These are phyloP conservation scores for Amanita muscaria DNA, from an alignment of 768 basidiomycete genomes.

Conservation along the genomic window DNA sequence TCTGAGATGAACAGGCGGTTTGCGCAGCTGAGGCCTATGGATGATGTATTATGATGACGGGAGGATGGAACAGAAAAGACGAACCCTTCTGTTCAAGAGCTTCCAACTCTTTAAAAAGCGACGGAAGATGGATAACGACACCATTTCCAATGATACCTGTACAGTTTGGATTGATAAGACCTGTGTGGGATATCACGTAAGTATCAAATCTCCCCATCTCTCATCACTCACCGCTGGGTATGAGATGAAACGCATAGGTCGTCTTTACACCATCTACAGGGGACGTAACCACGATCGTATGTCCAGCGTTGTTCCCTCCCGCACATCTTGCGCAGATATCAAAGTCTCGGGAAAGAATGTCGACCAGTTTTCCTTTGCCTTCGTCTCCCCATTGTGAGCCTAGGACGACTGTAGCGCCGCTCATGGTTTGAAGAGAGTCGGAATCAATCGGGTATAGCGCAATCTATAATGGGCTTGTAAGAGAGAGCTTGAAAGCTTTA, in stretches of 20 bases:
- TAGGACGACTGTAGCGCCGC: conserved; percentile 57
- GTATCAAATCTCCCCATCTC: too few relatives aligned
- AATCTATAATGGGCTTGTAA: too few relatives aligned
- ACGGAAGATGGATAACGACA: conserved; percentile 93
- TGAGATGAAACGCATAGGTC: conserved; percentile 90
- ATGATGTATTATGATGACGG: not conserved
- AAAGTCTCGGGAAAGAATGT: conserved; percentile 82
- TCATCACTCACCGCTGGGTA: conserved; percentile 83
- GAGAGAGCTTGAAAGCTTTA: too few relatives aligned
- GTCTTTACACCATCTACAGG: conserved; percentile 65
- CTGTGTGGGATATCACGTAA: conserved; percentile 39
- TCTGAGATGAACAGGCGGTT: conserved; percentile 88
- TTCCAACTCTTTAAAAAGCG: conserved; percentile 91
- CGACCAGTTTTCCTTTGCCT: conserved; percentile 93
- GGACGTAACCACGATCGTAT: conserved; percentile 84
- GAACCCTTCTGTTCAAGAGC: conserved; percentile 75
- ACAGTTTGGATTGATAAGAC: conserved; percentile 80
- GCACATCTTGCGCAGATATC: conserved; percentile 96
- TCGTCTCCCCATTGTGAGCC: conserved; percentile 92
- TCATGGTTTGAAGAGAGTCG: not conserved
- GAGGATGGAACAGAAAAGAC: conserved; percentile 8
- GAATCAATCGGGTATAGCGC: too few relatives aligned
- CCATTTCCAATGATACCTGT: conserved; percentile 86
- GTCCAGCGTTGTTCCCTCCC: conserved; percentile 98
- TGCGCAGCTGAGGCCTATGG: conserved; percentile 76